Conservation (phyloP, 2,329 filamentous ascomycete genomes). For the Cladophialophora bantiana region DNA sequence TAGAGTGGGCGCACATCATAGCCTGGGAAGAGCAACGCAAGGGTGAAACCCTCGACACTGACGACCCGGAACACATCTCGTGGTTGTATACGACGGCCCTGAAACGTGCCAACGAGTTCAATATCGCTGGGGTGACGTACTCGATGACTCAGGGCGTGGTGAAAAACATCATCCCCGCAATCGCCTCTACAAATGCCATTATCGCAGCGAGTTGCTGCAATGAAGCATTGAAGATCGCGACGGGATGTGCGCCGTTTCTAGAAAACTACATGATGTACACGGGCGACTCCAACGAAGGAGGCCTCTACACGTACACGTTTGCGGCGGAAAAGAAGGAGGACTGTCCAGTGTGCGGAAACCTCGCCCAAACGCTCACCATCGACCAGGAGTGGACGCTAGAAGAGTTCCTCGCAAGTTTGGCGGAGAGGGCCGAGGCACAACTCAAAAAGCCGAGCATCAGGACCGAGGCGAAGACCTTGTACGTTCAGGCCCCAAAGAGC, state of each 20-base stretch:
- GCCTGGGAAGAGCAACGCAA: slow-evolving; percentile 90
- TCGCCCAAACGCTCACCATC: slow-evolving; percentile 76
- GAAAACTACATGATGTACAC: slow-evolving; percentile 99
- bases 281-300: slow-evolving; percentile 91
- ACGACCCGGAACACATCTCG: slow-evolving; percentile 95
- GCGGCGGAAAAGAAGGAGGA: slow-evolving; percentile 92
- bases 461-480: slow-evolving; percentile 81
- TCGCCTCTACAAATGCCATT: slow-evolving; percentile 96
- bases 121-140: slow-evolving; percentile 92
- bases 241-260: slow-evolving; percentile 78
- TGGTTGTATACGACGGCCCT: slow-evolving; percentile 92
- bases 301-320: slow-evolving; percentile 97
- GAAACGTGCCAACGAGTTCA: slow-evolving; percentile 81
- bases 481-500: slow-evolving; percentile 83
- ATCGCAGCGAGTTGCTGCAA: slow-evolving; percentile 96
- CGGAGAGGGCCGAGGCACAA: slow-evolving; percentile 84
- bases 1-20: slow-evolving; percentile 98
- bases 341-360: slow-evolving; percentile 89
- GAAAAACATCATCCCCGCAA: slow-evolving; percentile 99
- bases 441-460: slow-evolving; percentile 91
- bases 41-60: slow-evolving; percentile 87
- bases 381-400: slow-evolving; percentile 75
- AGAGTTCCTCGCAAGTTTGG: slow-evolving; percentile 84
- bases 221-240: slow-evolving; percentile 93
- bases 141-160: slow-evolving; percentile 95